Conservation (phyloP, 108 stramenopile genomes). For the Cyclostephanos tholiformis region DNA sequence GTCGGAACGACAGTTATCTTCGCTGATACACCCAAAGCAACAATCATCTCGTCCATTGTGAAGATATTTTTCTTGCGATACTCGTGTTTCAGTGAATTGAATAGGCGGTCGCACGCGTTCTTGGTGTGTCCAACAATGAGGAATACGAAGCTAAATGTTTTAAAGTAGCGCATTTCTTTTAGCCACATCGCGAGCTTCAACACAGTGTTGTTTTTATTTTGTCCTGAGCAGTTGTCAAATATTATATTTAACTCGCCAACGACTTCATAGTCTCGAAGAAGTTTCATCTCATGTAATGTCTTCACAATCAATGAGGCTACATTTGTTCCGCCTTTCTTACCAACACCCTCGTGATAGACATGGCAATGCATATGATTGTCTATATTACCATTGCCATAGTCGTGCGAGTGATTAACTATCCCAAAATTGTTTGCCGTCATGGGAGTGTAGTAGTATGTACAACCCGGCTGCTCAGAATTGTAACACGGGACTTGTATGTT, state of each 20-base stretch:
- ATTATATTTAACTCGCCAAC: slow-evolving; percentile 15
- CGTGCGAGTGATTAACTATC: slow-evolving; percentile 15
- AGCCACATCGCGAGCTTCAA: slow-evolving; percentile 25
- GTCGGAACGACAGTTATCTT: too few relatives aligned
- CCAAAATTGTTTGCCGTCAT: slow-evolving; percentile 25
- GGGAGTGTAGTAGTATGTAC: slow-evolving; percentile 20
- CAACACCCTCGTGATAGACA: slow-evolving; percentile 21
- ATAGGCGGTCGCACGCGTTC: too few relatives aligned
- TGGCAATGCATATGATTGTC: too few relatives aligned
- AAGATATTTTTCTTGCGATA: too few relatives aligned
- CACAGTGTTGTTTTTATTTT: slow-evolving; percentile 32
- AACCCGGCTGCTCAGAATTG: slow-evolving; percentile 28
- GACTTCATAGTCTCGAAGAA: slow-evolving; percentile 1
- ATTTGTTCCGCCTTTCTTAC: slow-evolving; percentile 32
- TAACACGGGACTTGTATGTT: slow-evolving; percentile 28
- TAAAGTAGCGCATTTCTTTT: slow-evolving; percentile 11
- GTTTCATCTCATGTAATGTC: background rate
- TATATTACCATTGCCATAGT: background rate
- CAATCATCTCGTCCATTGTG: too few relatives aligned
- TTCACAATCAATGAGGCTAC: slow-evolving; percentile 18
- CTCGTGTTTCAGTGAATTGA: too few relatives aligned
- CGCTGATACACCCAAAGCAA: too few relatives aligned
- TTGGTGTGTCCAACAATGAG: slow-evolving; percentile 27
- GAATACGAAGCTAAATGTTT: slow-evolving; percentile 14
- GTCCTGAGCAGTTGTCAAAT: slow-evolving; percentile 36